A percentile compares a stretch with the other conserved stretches of the same genome.
phyloP scores from a whole-genome alignment of 495 filamentous ascomycete species.

The Aspergillus haitiensis region DNA sequence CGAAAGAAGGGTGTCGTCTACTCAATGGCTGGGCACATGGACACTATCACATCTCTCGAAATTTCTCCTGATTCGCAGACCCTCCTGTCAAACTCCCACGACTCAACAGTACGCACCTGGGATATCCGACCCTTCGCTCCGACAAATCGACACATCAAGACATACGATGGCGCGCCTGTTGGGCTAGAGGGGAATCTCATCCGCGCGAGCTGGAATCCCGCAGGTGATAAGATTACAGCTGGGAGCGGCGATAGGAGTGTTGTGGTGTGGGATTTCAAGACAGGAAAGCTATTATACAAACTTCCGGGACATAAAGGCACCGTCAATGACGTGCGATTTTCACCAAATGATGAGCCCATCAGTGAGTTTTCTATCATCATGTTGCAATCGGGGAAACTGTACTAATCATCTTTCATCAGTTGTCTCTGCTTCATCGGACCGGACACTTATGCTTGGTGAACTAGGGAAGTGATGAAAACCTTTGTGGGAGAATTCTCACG shows the following conservation, averaged over 20 bases:
- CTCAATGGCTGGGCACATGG: slow-evolving; percentile 82
- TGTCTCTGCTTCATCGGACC: slow-evolving; percentile 82
- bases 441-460: slow-evolving; percentile 75
- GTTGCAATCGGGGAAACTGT: neutral
- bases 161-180: slow-evolving; percentile 83
- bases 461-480: slow-evolving; percentile 54
- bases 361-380: slow-evolving; percentile 61
- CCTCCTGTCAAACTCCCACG: slow-evolving; percentile 88
- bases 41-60: slow-evolving; percentile 86
- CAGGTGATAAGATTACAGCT: slow-evolving; percentile 81
- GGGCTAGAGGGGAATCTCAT: slow-evolving; percentile 93
- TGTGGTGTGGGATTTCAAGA: slow-evolving; percentile 83
- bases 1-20: slow-evolving; percentile 87
- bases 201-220: slow-evolving; percentile 85
- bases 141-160: slow-evolving; percentile 74
- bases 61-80: slow-evolving; percentile 91
- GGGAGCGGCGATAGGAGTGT: slow-evolving; percentile 89
- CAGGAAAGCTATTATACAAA: slow-evolving; percentile 87
- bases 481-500: neutral
- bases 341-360: slow-evolving; percentile 78
- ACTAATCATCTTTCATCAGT: slow-evolving; percentile 52
- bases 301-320: slow-evolving; percentile 93
- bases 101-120: slow-evolving; percentile 92
- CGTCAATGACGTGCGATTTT: slow-evolving; percentile 92
- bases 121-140: slow-evolving; percentile 95